phyloP scores from a whole-genome alignment of 2,329 filamentous ascomycete species.

The Reticulascus tulasneorum region DNA sequence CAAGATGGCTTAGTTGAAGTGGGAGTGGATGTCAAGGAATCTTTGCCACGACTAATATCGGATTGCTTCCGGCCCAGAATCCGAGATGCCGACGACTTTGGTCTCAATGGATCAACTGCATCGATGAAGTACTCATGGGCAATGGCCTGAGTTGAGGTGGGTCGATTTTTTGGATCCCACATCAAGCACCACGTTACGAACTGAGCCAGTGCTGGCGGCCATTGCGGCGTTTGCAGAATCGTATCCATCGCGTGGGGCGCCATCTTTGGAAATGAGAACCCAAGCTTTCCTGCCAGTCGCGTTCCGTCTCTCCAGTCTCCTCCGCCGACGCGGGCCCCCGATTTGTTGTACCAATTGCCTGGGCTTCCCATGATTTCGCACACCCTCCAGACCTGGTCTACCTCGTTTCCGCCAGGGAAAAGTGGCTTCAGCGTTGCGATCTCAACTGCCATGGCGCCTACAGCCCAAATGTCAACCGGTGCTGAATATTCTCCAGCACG shows the following conservation, averaged over 20 bases:
- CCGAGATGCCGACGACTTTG: conserved; percentile 84
- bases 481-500: conserved; percentile 95
- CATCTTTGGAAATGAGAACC: conserved; percentile 99
- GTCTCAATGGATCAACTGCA: conserved; percentile 84
- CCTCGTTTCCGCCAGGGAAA: conserved; percentile 96
- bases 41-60: conserved; percentile 67
- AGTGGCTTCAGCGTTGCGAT: conserved; percentile 94
- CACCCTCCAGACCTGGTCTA: conserved; percentile 97
- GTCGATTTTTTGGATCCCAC: conserved; percentile 93
- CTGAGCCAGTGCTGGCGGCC: conserved; percentile 80
- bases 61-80: conserved; percentile 88
- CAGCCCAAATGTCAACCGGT: conserved; percentile 96
- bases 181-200: conserved; percentile 99
- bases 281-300: conserved; percentile 87
- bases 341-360: conserved; percentile 95
- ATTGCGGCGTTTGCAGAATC: conserved; percentile 84
- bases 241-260: conserved; percentile 95
- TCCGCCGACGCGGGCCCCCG: conserved; percentile 80
- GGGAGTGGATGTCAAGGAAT: conserved; percentile 52
- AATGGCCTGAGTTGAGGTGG: conserved; percentile 89
- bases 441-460: conserved; percentile 98
- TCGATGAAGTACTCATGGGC: conserved; percentile 93
- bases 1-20: conserved; percentile 84
- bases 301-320: conserved; percentile 97
- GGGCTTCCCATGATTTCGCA: conserved; percentile 99